Base-by-base conservation (phyloP, 176 grass and related monocot genomes). In the Carex scoparia region DNA sequence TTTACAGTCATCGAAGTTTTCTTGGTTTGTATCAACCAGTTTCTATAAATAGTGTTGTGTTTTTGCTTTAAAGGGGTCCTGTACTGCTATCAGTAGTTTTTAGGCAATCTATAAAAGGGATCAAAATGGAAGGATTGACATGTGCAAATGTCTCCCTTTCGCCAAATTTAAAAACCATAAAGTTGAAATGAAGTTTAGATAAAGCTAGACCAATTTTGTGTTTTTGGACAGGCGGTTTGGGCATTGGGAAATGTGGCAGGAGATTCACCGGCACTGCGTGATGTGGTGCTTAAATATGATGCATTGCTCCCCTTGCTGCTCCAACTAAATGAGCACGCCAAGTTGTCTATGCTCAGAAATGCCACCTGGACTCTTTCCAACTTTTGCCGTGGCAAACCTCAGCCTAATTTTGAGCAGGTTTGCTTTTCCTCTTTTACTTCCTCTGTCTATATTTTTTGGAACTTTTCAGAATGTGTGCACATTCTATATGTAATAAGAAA, bases 361-460 rank as follows among this genome's bases (percentile, higher is more conserved):
- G 92, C 92, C 61, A 97, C 94, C 54, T 97, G 94, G 94, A 97
- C 94, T 23, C 90, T 97, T 2, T 97, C 94, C 5, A 97, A 97
- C 78, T 97, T 97, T 35, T 97, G 94, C 63, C 91, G 94, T 51
- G 94, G 94, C 54, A 97, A 97, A 71, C 94, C 94, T 30, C 94
- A 97, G 42, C 94, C 94, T 0, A 79, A 79, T 70, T 97, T 97
- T 70, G 94, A 97, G 11, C 94, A 94, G 94, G 94, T 97, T 84
- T 84, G 5, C 32, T 80, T 85, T 61, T 83, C 3, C 13, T 49
- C 56, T 53, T 2, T 35, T 80, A 0, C 65, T 31, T 79, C 12
- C 8, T 64, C 18, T 55, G 28, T 61, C 58, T 77, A 23, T 51
- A 6, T 57, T 80, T 79, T 51, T 48, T 37, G 49, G 60, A 76